Evolutionary conservation across 768 basidiomycete species (phyloP), one percentile per base, ranked within the genome.

Genomic region (Lactifluus subvellereus): DNA sequence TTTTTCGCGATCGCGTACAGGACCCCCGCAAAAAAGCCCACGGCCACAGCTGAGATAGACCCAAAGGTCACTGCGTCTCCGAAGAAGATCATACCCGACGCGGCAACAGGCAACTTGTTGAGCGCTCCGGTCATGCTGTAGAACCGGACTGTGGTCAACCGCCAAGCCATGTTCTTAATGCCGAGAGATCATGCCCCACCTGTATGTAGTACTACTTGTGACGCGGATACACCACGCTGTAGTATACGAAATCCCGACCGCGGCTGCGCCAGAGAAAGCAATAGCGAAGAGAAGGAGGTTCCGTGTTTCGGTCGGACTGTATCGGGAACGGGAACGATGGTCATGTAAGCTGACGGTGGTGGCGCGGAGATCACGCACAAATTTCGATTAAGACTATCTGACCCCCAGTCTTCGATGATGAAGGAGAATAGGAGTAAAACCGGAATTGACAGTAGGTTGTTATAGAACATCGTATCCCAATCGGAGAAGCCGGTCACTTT

Each of bases 401-500:
- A 77, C 40, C 87, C 82, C 97, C 97, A 99, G 72, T 97, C 86
- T 76, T 99, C 97, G 35, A 88, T 75, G 53, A 93, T 67, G 67
- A 98, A 67, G 9, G 95, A 97, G 71, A 88, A 92, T 55, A 92
- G 69, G 59, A 82, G 80, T 49, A 99, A 78, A 43, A 98, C 86
- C 5, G 97, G 97, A 69, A 98, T 95, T 20, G 93, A 96, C 56
- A 98, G 77, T 50, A 98, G 73, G 74, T 98, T 99, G 78, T 96
- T 97, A 79, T 98, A 98, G 77, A 93, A 96, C 94, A 98, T 98
- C 13, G 94, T 88, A 71, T 98, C 96, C 95, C 94, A 97, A 71
- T 99, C 96, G 54, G 94, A 87, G 77, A 98, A 98, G 20, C 92
- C 92, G 16, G 94, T 98, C 47, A 80, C 74, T 77, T 98, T 98